Base-by-base conservation (phyloP, 345 rosid genomes). In the Eucalyptus marginata region DNA sequence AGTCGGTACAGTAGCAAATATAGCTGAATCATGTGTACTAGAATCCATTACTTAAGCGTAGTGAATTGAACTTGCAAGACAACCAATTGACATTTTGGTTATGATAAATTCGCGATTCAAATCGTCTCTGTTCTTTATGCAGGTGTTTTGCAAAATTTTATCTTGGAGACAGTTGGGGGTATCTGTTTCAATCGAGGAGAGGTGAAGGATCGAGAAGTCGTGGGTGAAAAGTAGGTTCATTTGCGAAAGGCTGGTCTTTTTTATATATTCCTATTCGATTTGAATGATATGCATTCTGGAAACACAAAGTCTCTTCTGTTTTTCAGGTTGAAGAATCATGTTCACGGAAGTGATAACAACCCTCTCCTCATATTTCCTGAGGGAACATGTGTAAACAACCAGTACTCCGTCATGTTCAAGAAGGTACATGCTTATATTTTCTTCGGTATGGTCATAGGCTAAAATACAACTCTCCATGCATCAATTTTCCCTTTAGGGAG, bases 361-460 rank as follows among this genome's bases (percentile, higher is more conserved):
- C 98, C 99, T 91, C 97, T 98, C 92, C 98, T 98, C 88, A 96
- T 98, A 93, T 98, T 98, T 93, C 99, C 99, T 27, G 99, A 98
- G 90, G 99, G 99, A 66, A 98, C 99, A 7, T 97, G 99, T 86
- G 99, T 98, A 87, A 97, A 97, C 92, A 98, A 98, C 89, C 96
- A 97, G 86, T 98, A 96, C 88, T 95, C 97, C 3, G 99, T 98
- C 66, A 98, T 98, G 99, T 98, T 98, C 92, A 98, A 98, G 93
- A 98, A 98, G 99, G 99, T 97, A 90, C 16, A 58, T 51, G 25
- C 87, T 18, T 49, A 17, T 18, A 17, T 52, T 40, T 36, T 76
- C 27, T 40, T 76, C 2, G 27, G 27, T 40, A 40, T 18, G 29
- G 14, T 76, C 83, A 76, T 10, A 36, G 43, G 83, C 47, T 40